Evolutionary conservation across 768 basidiomycete species (phyloP).

Genomic region (Calvatia gigantea): DNA sequence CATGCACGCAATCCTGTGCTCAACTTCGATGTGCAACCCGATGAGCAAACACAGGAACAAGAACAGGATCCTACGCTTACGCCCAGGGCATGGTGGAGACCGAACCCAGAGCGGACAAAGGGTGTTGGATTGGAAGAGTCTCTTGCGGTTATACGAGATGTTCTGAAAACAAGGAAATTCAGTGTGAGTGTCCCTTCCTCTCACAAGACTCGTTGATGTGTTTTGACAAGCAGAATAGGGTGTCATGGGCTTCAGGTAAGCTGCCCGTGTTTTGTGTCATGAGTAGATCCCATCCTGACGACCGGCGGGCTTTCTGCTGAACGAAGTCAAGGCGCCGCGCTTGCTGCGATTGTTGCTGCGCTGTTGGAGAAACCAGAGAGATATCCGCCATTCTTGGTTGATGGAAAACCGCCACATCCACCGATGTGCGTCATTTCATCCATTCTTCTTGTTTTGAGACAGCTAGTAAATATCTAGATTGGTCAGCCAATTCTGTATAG

Average conservation of each 20-base stretch:
- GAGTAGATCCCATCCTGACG: background rate
- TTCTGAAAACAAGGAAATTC: slow-evolving; percentile 52
- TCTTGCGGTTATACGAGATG: slow-evolving; percentile 46
- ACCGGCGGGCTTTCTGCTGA: background rate
- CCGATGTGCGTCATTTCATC: slow-evolving; percentile 51
- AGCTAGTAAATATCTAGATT: slow-evolving; percentile 4
- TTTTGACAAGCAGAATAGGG: slow-evolving; percentile 38
- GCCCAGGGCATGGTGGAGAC: slow-evolving; percentile 69
- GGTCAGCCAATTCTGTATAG: slow-evolving; percentile 60
- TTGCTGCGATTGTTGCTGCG: slow-evolving; percentile 65
- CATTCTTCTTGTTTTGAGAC: background rate
- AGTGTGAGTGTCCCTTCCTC: slow-evolving; percentile 43
- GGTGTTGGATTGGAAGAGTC: slow-evolving; percentile 55
- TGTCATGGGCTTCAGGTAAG: slow-evolving; percentile 71
- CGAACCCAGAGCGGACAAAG: slow-evolving; percentile 44
- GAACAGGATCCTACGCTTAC: slow-evolving; percentile 47
- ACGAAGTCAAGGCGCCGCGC: slow-evolving; percentile 66
- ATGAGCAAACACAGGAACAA: slow-evolving; percentile 30
- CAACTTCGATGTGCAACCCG: slow-evolving; percentile 27
- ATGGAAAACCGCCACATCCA: slow-evolving; percentile 62
- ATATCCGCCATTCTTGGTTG: slow-evolving; percentile 55
- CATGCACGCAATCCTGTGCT: slow-evolving; percentile 19
- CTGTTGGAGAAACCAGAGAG: slow-evolving; percentile 38
- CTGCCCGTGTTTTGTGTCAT: background rate
- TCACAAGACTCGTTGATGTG: background rate